Base-by-base conservation (phyloP, 208 protist genomes). In the Leishmania tarentolae region DNA sequence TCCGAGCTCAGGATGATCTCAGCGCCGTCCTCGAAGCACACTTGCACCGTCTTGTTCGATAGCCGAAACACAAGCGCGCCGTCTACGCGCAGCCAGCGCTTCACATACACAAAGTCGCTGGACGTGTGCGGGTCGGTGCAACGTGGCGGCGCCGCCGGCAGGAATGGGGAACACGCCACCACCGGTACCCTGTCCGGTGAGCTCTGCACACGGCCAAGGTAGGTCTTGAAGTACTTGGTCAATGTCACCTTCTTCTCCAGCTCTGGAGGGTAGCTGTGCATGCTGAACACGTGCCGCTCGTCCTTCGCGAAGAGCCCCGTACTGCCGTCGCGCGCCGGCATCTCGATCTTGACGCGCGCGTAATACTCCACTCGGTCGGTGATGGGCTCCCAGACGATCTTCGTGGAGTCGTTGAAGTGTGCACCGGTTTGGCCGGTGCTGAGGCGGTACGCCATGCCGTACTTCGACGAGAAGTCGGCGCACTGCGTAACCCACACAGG, bases 371-470 rank as follows among this genome's bases (percentile, higher is more conserved):
- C 89, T 28, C 88, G 87, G 56, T 86, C 89, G 59, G 84, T 90
- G 52, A 91, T 89, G 42, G 90, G 80, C 83, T 96, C 87, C 87
- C 97, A 96, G 44, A 99, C 88, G 61, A 99, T 98, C 85, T 98
- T 99, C 13, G 98, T 99, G 31, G 84, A 87, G 91, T 99, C 99
- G 90, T 99, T 99, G 90, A 99, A 99, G 87, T 98, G 93, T n/a
- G 96, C 98, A 28, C 99, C 99, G 75, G 97, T 92, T 52, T 93
- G 90, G 21, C 97, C 96, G 85, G 97, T 98, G 84, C 82, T 97
- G 31, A 99, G 91, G 53, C 92, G 66, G 90, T 99, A 99, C 53
- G 94, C 96, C 31, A 99, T 77, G 46, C 99, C 99, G 90, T 99
- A 99, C 91, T 99, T 99, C 73, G 89, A 86, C 21, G 94, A 97